Evolutionary conservation across 2,329 filamentous ascomycete species (phyloP).

Genomic region (Alternaria novae-zelandiae): DNA sequence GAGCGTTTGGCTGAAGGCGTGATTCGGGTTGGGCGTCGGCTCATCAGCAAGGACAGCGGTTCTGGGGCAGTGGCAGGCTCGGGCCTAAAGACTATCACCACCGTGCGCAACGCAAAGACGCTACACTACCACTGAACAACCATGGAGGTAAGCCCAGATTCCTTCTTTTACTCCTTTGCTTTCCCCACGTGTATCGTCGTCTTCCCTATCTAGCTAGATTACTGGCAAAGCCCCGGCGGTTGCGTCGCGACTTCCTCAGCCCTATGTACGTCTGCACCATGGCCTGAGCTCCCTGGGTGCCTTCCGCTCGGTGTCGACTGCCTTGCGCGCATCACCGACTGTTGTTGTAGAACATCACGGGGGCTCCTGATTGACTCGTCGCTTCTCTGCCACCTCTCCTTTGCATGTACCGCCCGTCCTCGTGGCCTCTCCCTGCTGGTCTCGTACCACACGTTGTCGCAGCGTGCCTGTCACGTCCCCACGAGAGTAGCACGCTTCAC

Average conservation of each 20-base stretch:
- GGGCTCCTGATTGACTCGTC: constrained; percentile 31
- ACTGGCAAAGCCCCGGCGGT: constrained; percentile 6
- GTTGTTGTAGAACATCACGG: constrained; percentile 47
- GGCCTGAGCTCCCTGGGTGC: constrained; percentile 35
- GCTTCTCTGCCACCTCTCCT: constrained; percentile 17
- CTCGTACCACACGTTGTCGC: constrained; percentile 36
- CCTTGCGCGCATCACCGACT: constrained; percentile 34
- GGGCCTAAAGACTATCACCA: constrained; percentile 33
- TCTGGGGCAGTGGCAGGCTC: constrained; percentile 14
- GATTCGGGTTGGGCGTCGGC: constrained; percentile 4
- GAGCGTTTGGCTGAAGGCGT: background rate
- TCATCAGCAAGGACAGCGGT: constrained; percentile 1
- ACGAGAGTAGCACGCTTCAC: constrained; percentile 33
- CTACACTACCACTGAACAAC: constrained; percentile 31
- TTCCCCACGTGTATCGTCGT: constrained; percentile 15
- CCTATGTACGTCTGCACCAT: constrained; percentile 30
- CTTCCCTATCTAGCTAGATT: constrained; percentile 9
- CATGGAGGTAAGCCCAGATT: constrained; percentile 44
- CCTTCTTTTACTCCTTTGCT: constrained; percentile 23
- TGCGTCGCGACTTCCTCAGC: constrained; percentile 31
- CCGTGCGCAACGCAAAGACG: constrained; percentile 36
- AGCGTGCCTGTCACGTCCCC: constrained; percentile 25
- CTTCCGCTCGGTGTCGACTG: constrained; percentile 23
- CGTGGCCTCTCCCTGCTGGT: constrained; percentile 23
- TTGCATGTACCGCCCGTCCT: constrained; percentile 14